Conservation (phyloP, 306 rosid genomes). For the Echinosophora koreensis region DNA sequence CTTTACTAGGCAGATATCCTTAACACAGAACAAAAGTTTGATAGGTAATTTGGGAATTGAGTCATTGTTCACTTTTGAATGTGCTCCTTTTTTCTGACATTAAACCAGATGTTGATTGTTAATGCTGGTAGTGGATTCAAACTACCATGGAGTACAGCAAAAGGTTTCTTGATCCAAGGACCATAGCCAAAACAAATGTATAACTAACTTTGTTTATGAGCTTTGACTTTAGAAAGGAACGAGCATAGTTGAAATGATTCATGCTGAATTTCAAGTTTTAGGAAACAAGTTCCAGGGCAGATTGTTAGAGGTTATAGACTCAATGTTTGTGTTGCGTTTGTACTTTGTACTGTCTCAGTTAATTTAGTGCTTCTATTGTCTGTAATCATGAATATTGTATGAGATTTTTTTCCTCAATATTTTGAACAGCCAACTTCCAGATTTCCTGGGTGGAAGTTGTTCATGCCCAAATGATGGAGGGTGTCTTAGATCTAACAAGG, state of each 20-base stretch:
- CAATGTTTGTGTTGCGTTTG: conserved; percentile 68
- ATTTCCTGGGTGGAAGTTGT: conserved; percentile 92
- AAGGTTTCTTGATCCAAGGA: conserved; percentile 95
- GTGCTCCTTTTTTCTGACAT: conserved; percentile 71
- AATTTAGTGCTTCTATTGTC: conserved; percentile 41
- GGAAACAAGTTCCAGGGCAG: conserved; percentile 74
- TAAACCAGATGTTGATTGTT: conserved; percentile 94
- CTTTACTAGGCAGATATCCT: conserved; percentile 19
- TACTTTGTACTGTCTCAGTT: conserved; percentile 37
- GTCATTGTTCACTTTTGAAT: conserved; percentile 49
- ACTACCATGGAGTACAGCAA: conserved; percentile 85
- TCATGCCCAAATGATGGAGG: conserved; percentile 90
- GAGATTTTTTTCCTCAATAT: conserved; percentile 7
- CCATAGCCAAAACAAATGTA: conserved; percentile 88
- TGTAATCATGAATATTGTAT: conserved; percentile 28
- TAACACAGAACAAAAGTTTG: conserved; percentile 7
- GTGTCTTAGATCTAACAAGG: conserved; percentile 87
- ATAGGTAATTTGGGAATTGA: conserved; percentile 17
- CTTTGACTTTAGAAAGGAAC: conserved; percentile 48
- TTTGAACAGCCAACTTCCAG: conserved; percentile 87
- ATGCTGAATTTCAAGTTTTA: conserved; percentile 70
- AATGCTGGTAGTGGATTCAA: conserved; percentile 96
- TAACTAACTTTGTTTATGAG: conserved; percentile 31
- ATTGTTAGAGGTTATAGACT: conserved; percentile 82
- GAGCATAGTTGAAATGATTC: conserved; percentile 38